Percentiles rank a stretch among this genome's conserved stretches.
These are phyloP conservation scores for Thuidium tamariscinum DNA, from an alignment of 225 moss, liverwort and hornwort genomes.

Conservation along the genomic window DNA sequence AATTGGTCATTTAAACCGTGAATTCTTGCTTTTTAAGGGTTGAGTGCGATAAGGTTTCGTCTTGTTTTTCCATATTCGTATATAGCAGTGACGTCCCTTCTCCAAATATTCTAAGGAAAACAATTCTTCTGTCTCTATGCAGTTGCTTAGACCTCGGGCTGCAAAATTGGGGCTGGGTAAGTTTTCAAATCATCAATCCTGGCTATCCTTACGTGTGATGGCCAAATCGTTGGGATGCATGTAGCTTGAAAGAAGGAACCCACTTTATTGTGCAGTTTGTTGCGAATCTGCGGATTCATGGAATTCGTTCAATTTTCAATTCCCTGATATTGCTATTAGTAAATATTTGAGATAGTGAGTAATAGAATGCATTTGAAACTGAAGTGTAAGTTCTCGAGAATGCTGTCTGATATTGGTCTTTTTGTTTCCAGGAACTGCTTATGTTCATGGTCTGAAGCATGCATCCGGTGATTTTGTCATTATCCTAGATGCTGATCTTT, in stretches of 20 bases:
- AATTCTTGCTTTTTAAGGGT: not conserved
- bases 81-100: not conserved
- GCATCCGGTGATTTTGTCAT: conserved; percentile 81
- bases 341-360: not conserved
- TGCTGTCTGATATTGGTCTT: not conserved
- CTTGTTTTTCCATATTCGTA: not conserved
- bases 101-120: not conserved
- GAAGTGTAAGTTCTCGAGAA: not conserved
- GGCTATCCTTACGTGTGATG: not conserved
- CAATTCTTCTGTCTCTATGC: conserved; percentile 10
- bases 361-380: not conserved
- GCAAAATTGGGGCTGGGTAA: conserved; percentile 81
- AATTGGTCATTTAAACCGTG: too few relatives aligned
- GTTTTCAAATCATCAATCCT: not conserved
- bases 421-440: conserved; percentile 65
- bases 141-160: conserved; percentile 77
- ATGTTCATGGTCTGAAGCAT: conserved; percentile 70
- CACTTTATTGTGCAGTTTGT: not conserved
- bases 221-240: not conserved
- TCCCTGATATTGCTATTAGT: not conserved
- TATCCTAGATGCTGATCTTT: conserved; percentile 88
- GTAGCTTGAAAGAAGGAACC: not conserved
- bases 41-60: not conserved
- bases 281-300: not conserved
- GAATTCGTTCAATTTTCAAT: not conserved